Evolutionary conservation across 768 basidiomycete species (phyloP).

Genomic region (Amanita exitialis): DNA sequence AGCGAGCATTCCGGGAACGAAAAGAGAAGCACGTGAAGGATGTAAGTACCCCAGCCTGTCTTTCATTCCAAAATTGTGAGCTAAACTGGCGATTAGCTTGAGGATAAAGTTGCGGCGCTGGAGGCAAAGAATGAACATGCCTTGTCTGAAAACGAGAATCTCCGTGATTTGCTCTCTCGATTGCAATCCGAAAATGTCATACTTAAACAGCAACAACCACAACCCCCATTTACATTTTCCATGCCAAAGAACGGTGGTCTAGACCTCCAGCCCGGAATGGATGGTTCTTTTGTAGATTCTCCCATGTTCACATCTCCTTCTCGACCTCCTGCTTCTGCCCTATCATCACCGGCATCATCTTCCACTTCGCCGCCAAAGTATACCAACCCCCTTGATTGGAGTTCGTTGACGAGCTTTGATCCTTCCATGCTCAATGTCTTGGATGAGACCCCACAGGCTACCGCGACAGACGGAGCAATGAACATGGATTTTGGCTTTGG

Average conservation of each 20-base stretch:
- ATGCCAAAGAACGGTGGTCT: constrained; percentile 36
- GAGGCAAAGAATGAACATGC: constrained; percentile 73
- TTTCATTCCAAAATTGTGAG: constrained; percentile 2
- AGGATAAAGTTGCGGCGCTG: constrained; percentile 82
- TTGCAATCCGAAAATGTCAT: constrained; percentile 82
- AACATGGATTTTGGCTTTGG: constrained; percentile 53
- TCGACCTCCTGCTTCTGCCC: constrained; percentile 12
- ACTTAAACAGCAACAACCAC: constrained; percentile 45
- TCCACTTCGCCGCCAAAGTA: constrained; percentile 22
- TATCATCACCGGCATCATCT: constrained; percentile 17
- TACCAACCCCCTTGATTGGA: constrained; percentile 49
- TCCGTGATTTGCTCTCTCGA: constrained; percentile 75
- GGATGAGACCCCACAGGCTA: constrained; percentile 47
- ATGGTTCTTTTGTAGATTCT: constrained; percentile 16
- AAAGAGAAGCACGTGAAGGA: constrained; percentile 98
- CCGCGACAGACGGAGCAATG: constrained; percentile 49
- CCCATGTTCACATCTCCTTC: constrained; percentile 18
- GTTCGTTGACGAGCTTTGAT: constrained; percentile 61
- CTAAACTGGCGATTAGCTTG: constrained; percentile 43
- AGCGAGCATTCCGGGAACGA: constrained; percentile 93
- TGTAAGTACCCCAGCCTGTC: constrained; percentile 37
- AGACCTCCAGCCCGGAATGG: constrained; percentile 8
- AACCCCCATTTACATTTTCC: constrained; percentile 69
- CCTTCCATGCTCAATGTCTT: constrained; percentile 53
- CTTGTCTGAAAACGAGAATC: constrained; percentile 75